Conservation (phyloP, 176 grass and related monocot genomes). For the Elaeis guineensis region DNA sequence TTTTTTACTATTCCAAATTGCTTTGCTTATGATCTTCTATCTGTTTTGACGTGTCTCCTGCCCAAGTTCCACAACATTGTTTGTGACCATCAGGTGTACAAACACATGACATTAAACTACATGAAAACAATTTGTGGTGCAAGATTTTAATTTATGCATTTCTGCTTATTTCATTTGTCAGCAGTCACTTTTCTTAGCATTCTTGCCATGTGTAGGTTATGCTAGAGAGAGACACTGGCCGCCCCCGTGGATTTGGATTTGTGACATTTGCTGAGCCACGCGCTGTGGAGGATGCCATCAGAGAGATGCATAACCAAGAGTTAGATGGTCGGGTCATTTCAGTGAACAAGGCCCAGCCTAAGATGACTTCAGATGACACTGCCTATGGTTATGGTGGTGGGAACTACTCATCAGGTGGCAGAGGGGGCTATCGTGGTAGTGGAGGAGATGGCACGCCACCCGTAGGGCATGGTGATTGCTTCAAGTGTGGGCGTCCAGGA, state of each 20-base stretch:
- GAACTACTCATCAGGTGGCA: constrained; percentile 41
- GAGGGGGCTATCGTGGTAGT: constrained; percentile 57
- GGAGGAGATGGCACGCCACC: constrained; percentile 43
- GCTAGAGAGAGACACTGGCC: constrained; percentile 60
- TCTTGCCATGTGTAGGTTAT: constrained; percentile 49
- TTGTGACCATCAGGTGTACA: too few species aligned
- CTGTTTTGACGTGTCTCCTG: too few species aligned
- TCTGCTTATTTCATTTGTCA: neutral
- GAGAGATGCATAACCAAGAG: constrained; percentile 55
- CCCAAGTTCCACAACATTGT: too few species aligned
- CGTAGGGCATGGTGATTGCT: constrained; percentile 38
- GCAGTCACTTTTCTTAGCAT: neutral
- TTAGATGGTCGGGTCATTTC: constrained; percentile 67
- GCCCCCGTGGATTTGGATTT: constrained; percentile 80
- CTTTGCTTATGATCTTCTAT: too few species aligned
- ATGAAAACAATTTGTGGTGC: too few species aligned
- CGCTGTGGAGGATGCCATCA: constrained; percentile 51
- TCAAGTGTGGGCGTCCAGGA: constrained; percentile 58
- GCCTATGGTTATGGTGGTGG: constrained; percentile 37
- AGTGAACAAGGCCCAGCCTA: constrained; percentile 68
- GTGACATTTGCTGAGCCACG: constrained; percentile 61
- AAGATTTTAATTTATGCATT: too few species aligned
- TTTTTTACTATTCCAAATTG: too few species aligned
- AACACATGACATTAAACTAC: too few species aligned
- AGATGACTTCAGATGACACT: constrained; percentile 49